Percentiles rank a stretch among this genome's conserved stretches.
Conservation (phyloP, 805 yeast genomes). For the Barnettozyma botsteinii region DNA sequence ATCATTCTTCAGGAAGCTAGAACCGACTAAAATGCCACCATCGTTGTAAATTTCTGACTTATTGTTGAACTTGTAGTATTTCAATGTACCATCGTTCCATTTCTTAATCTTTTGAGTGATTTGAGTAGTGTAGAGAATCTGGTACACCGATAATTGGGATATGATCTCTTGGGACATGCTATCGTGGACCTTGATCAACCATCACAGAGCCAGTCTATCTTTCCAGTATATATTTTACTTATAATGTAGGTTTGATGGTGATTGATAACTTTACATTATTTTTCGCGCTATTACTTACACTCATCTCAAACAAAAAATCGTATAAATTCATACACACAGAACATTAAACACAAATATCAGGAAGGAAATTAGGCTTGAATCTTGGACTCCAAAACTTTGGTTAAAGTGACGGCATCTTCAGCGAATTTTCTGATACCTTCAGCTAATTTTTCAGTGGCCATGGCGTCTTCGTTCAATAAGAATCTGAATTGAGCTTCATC, state of each 20-base stretch:
- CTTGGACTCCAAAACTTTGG: constrained; percentile 57
- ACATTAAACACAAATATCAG: not conserved
- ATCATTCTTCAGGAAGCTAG: constrained; percentile 14
- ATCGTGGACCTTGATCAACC: no score
- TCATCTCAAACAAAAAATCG: no score
- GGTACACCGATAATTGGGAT: constrained; percentile 21
- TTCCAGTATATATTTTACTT: no score
- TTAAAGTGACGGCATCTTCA: constrained; percentile 82
- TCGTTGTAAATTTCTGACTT: constrained; percentile 18
- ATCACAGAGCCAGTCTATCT: no score
- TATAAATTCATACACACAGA: not conserved
- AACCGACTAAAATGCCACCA: constrained; percentile 14
- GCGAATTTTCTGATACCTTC: constrained; percentile 98
- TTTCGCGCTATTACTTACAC: no score
- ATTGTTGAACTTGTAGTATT: constrained; percentile 19
- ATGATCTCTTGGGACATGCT: constrained; percentile 20
- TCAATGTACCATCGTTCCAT: constrained; percentile 23
- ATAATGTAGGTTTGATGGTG: no score
- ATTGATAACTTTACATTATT: no score
- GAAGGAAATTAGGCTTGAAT: constrained; percentile 36
- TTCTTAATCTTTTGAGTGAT: constrained; percentile 18
- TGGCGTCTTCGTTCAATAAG: constrained; percentile 88
- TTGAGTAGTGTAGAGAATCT: constrained; percentile 18
- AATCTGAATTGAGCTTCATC: constrained; percentile 90
- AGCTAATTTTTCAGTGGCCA: constrained; percentile 96